Percentiles rank a stretch among this genome's conserved stretches.
phyloP scores from a whole-genome alignment of 2,329 filamentous ascomycete species.

The Claviceps citrina region DNA sequence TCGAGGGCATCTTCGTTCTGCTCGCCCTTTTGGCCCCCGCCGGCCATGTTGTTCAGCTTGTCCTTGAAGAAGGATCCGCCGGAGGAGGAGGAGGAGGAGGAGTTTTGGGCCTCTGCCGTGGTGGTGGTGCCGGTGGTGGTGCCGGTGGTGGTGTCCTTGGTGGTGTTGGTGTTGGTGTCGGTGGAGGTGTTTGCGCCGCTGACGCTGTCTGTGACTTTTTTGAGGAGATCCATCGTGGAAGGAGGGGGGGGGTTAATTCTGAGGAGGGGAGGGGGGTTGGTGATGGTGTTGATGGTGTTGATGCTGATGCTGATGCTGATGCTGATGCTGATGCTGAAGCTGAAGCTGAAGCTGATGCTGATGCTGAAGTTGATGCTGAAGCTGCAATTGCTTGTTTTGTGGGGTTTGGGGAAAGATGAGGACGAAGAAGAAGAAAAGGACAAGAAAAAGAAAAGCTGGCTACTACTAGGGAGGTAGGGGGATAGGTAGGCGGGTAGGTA shows the following conservation, averaged over 20 bases:
- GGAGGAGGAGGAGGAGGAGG: too few species aligned
- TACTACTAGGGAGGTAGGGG: too few species aligned
- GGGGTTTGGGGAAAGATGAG: neutral
- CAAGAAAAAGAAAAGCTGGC: too few species aligned
- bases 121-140: neutral
- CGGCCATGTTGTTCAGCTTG: conserved; percentile 56
- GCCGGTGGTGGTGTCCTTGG: neutral
- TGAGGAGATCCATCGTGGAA: neutral
- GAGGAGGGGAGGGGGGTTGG: neutral
- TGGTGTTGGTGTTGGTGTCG: neutral
- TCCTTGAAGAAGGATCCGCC: conserved; percentile 43
- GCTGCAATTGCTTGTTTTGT: too few species aligned
- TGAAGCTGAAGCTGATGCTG: too few species aligned
- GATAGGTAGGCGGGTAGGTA: too few species aligned
- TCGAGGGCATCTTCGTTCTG: conserved; percentile 73
- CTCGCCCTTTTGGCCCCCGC: conserved; percentile 59
- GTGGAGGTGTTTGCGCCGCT: neutral
- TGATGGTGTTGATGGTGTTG: too few species aligned
- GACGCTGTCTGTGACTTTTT: neutral
- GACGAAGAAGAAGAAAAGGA: neutral
- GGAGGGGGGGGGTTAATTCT: neutral
- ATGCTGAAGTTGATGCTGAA: too few species aligned
- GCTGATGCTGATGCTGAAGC: too few species aligned
- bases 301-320: too few species aligned
- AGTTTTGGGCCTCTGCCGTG: too few species aligned